Evolutionary conservation across 768 basidiomycete genomes (phyloP), one percentile per base, ranked within the genome.

Genomic region (Trichaptum fuscoviolaceum): DNA sequence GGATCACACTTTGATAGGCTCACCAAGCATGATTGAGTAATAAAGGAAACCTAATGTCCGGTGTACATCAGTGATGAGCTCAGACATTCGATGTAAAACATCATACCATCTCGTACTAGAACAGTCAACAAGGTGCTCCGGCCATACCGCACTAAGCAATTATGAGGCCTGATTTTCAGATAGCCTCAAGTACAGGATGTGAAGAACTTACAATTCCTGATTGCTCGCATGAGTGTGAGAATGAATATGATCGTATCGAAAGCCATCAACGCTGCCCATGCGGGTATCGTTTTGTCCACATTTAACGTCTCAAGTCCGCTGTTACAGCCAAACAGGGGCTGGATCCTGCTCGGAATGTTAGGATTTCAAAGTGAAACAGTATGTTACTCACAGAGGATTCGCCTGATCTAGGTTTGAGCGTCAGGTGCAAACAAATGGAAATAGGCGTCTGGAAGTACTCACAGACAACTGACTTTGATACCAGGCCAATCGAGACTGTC

Each of bases 301-400:
- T 61, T 61, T 18, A 61, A 17, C 15, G 24, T 61, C 23, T 61
- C 25, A 25, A 61, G 59, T 17, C 59, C 59, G 15, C 59, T 61
- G 15, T 61, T 25, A 61, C 59, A 61, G 30, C 59, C 59, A 23
- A 61, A 23, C 59, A 61, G 2, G 15, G 59, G 59, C 30, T 61
- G 25, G 12, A 20, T 12, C 15, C 59, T 61, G 23, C 9, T 17
- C 30, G 15, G 59, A 34, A 18, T 15, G 15, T 20, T 52, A 20
- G 20, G 42, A 3, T 52, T 52, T 12, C 20, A 20, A 20, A 52
- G 5, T 15, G 42, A 52, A 4, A 20, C 12, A 15, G 7, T 18
- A 3, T 61, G 8, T 25, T 34, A 15, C 59, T 25, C 6, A 61
- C 59, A 61, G 24, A 18, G 59, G 59, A 61, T 61, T 61, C 23